phyloP scores from a whole-genome alignment of 2,329 filamentous ascomycete genomes.

The Exophiala aquamarina region DNA sequence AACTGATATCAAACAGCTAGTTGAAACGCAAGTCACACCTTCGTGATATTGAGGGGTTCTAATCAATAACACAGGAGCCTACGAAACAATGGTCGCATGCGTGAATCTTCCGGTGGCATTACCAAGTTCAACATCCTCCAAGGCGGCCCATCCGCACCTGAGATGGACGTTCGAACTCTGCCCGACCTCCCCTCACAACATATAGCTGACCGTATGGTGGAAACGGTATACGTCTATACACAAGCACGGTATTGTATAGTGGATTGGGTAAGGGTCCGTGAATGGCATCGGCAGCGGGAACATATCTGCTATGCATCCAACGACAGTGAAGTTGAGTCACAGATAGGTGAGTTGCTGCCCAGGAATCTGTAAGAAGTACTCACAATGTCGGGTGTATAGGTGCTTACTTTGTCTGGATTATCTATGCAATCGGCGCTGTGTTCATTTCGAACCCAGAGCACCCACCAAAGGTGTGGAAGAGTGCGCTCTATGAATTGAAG shows the following conservation, averaged over 20 bases:
- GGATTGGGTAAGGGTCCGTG: slow-evolving; percentile 24
- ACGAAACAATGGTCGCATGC: too few relatives aligned
- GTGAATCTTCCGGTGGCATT: not conserved
- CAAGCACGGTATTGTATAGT: slow-evolving; percentile 28
- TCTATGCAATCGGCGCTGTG: slow-evolving; percentile 25
- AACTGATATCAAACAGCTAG: too few relatives aligned
- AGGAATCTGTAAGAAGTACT: too few relatives aligned
- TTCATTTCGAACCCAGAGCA: slow-evolving; percentile 23
- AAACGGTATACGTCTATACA: slow-evolving; percentile 26
- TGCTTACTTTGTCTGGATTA: slow-evolving; percentile 26
- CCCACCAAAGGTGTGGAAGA: slow-evolving; percentile 17
- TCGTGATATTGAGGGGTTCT: too few relatives aligned
- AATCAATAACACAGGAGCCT: too few relatives aligned
- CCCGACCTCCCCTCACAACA: slow-evolving; percentile 17
- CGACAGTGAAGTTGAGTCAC: slow-evolving; percentile 65
- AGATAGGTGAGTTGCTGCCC: slow-evolving; percentile 55
- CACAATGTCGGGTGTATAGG: too few relatives aligned
- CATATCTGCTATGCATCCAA: slow-evolving; percentile 38
- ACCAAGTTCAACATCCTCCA: slow-evolving; percentile 8
- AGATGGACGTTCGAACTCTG: slow-evolving; percentile 4
- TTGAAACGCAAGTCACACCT: slow-evolving; percentile 5
- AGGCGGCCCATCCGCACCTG: slow-evolving; percentile 5
- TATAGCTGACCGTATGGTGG: slow-evolving; percentile 17
- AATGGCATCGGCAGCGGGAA: slow-evolving; percentile 25
- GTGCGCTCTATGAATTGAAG: not conserved